These are phyloP conservation scores for Betula pendula DNA, from an alignment of 306 rosid genomes.

Conservation along the genomic window DNA sequence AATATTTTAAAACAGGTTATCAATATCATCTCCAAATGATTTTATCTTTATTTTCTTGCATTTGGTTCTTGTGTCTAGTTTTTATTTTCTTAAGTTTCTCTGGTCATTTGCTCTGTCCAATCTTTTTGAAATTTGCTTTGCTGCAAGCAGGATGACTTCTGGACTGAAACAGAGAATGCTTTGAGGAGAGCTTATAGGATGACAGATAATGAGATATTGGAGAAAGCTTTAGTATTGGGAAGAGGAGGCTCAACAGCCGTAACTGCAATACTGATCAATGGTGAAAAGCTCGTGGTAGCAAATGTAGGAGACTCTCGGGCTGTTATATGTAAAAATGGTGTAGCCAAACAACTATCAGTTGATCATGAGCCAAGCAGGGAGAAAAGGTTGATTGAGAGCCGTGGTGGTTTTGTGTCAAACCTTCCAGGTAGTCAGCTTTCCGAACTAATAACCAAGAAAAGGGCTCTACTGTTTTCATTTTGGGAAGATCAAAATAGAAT, in stretches of 20 bases:
- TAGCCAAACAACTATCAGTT: slow-evolving; percentile 52
- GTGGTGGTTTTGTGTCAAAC: slow-evolving; percentile 73
- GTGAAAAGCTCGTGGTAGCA: slow-evolving; percentile 60
- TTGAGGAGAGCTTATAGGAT: slow-evolving; percentile 52
- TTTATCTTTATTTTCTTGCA: background rate
- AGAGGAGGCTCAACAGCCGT: slow-evolving; percentile 78
- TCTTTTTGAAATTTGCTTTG: slow-evolving; percentile 15
- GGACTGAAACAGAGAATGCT: slow-evolving; percentile 50
- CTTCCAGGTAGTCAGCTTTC: slow-evolving; percentile 54
- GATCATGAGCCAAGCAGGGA: slow-evolving; percentile 76
- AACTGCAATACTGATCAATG: slow-evolving; percentile 63
- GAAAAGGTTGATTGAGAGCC: slow-evolving; percentile 51
- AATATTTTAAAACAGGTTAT: slow-evolving; percentile 61
- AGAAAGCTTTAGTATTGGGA: slow-evolving; percentile 46
- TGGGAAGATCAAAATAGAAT: background rate
- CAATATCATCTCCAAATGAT: background rate
- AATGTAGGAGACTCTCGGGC: slow-evolving; percentile 78
- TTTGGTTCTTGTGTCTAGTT: background rate
- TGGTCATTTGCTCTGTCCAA: background rate
- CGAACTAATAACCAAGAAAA: slow-evolving; percentile 1
- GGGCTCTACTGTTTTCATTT: background rate
- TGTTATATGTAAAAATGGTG: slow-evolving; percentile 56
- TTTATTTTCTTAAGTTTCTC: background rate
- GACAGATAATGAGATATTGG: slow-evolving; percentile 62
- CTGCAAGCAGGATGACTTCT: slow-evolving; percentile 52